A percentile compares a stretch with the other conserved stretches of the same genome.
phyloP scores from a whole-genome alignment of 768 basidiomycete species.

The Rhodotorula graminis region DNA sequence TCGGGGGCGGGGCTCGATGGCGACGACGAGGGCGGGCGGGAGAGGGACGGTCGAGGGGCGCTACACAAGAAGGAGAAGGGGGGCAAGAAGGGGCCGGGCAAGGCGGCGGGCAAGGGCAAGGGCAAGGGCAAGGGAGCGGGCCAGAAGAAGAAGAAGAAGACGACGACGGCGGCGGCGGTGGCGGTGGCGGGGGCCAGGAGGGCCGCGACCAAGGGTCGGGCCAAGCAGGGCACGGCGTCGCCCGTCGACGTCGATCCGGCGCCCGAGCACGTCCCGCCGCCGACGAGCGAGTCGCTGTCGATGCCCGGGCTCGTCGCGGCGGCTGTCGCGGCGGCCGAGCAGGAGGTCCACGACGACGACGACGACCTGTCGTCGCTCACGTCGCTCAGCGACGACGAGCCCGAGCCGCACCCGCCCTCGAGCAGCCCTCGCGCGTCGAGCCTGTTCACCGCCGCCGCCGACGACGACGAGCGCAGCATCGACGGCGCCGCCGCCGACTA shows the following conservation, averaged over 20 bases:
- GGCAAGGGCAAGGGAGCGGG: background rate
- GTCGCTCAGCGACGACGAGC: slow-evolving; percentile 1
- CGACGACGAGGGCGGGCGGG: background rate
- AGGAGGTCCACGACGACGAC: background rate
- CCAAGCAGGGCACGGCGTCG: background rate
- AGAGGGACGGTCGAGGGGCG: background rate
- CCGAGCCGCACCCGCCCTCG: background rate
- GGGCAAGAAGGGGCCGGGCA: background rate
- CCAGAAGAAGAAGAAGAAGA: too few species aligned
- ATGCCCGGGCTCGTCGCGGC: background rate
- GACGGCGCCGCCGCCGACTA: background rate
- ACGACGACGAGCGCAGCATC: background rate
- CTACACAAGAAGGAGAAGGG: too few species aligned
- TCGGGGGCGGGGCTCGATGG: background rate
- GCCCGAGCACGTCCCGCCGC: too few species aligned
- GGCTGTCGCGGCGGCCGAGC: background rate
- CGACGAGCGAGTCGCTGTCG: too few species aligned
- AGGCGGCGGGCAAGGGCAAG: background rate
- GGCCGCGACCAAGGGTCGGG: background rate
- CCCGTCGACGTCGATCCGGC: too few species aligned
- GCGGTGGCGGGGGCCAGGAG: too few species aligned
- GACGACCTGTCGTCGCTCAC: background rate
- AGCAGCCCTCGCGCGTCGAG: background rate
- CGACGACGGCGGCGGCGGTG: too few species aligned
- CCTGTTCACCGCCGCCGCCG: background rate